These are phyloP conservation scores for Phytophthora fragariaefolia DNA, from an alignment of 352 stramenopile genomes.

Conservation along the genomic window DNA sequence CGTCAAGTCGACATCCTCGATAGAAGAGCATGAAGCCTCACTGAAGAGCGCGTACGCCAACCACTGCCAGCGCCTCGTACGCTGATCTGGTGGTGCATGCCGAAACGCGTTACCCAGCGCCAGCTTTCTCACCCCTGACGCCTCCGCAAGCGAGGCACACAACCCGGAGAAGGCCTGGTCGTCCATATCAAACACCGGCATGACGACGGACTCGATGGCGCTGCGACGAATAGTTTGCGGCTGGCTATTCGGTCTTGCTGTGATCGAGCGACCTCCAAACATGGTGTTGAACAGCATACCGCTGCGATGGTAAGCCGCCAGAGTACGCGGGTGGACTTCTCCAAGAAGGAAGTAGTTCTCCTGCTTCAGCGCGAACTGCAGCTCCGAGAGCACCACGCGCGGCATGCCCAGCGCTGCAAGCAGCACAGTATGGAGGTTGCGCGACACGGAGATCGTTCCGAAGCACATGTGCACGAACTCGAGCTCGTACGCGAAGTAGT, in stretches of 20 bases:
- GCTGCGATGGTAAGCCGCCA: slow-evolving; percentile 21
- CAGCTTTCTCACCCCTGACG: slow-evolving; percentile 22
- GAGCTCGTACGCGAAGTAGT: slow-evolving; percentile 45
- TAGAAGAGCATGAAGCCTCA: slow-evolving; percentile 29
- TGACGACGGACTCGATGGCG: slow-evolving; percentile 35
- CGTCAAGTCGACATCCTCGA: slow-evolving; percentile 34
- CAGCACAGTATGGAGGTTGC: slow-evolving; percentile 21
- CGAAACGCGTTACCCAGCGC: slow-evolving; percentile 32
- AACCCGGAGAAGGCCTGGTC: slow-evolving; percentile 29
- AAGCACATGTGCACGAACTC: slow-evolving; percentile 43
- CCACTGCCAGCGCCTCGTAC: slow-evolving; percentile 40
- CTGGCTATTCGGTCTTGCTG: slow-evolving; percentile 11
- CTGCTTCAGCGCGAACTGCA: slow-evolving; percentile 39
- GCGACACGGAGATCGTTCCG: slow-evolving; percentile 31
- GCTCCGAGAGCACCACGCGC: slow-evolving; percentile 30
- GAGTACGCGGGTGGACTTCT: slow-evolving; percentile 11
- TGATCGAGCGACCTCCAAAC: slow-evolving; percentile 28
- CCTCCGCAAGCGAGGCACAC: slow-evolving; percentile 30
- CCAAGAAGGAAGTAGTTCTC: slow-evolving; percentile 12
- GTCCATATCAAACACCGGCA: slow-evolving; percentile 38
- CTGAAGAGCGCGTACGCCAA: slow-evolving; percentile 36
- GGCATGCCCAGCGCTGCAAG: slow-evolving; percentile 24
- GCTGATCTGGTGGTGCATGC: slow-evolving; percentile 18
- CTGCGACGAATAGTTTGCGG: slow-evolving; percentile 14
- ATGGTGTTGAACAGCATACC: slow-evolving; percentile 39